These are phyloP conservation scores for Macrolepiota fuliginosa DNA, from an alignment of 768 basidiomycete species.

Conservation along the genomic window DNA sequence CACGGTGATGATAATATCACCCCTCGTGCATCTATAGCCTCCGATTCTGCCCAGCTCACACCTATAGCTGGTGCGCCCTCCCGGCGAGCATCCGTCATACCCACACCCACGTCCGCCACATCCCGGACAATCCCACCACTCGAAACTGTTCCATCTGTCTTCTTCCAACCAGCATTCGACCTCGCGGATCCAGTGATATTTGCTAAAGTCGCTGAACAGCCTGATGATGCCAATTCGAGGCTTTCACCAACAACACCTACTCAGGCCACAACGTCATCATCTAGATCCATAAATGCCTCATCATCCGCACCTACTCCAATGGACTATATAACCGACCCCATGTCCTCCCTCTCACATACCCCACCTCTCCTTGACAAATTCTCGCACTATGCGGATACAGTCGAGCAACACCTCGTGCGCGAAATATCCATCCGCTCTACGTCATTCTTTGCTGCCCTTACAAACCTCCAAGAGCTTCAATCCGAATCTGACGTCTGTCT, in stretches of 20 bases:
- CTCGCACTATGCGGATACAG: slow-evolving; percentile 87
- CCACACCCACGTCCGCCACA: slow-evolving; percentile 23
- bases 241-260: slow-evolving; percentile 11
- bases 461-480: slow-evolving; percentile 91
- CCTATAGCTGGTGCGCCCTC: slow-evolving; percentile 20
- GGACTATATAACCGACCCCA: slow-evolving; percentile 45
- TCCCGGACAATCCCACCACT: slow-evolving; percentile 63
- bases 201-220: slow-evolving; percentile 68
- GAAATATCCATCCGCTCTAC: slow-evolving; percentile 90
- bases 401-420: slow-evolving; percentile 91
- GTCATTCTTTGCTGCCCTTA: slow-evolving; percentile 94
- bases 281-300: neutral
- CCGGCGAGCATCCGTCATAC: slow-evolving; percentile 18
- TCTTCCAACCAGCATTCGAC: slow-evolving; percentile 77
- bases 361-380: slow-evolving; percentile 84
- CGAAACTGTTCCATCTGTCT: slow-evolving; percentile 73
- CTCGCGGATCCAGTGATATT: slow-evolving; percentile 80
- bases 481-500: slow-evolving; percentile 86
- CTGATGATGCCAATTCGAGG: slow-evolving; percentile 14
- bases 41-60: neutral
- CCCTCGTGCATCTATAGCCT: slow-evolving; percentile 15
- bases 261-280: slow-evolving; percentile 19
- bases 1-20: slow-evolving; percentile 21
- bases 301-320: slow-evolving; percentile 20
- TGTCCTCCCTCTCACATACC: slow-evolving; percentile 56